Evolutionary conservation across 2,329 filamentous ascomycete genomes (phyloP).

Genomic region (Scolecobasidium constrictum): DNA sequence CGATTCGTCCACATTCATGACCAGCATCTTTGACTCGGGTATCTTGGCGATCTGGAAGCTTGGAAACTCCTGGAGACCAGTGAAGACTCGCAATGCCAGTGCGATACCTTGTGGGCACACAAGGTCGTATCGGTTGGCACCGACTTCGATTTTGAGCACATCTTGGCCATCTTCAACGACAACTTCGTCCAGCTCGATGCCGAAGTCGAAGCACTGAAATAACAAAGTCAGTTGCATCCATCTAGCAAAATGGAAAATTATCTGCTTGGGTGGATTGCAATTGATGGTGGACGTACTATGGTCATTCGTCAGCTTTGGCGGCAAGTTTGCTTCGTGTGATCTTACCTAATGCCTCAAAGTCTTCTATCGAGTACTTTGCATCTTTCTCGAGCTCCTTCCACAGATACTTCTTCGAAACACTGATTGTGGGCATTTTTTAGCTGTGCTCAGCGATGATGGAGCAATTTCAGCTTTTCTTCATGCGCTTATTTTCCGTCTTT

Average conservation of each 20-base stretch:
- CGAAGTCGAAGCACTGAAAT: constrained; percentile 21
- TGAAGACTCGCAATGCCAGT: constrained; percentile 92
- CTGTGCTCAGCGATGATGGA: no score
- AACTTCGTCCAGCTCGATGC: constrained; percentile 94
- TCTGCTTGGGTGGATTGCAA: no score
- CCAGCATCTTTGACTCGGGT: constrained; percentile 61
- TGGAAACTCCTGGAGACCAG: constrained; percentile 62
- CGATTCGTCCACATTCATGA: constrained; percentile 65
- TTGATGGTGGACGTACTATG: no score
- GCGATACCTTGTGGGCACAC: constrained; percentile 96
- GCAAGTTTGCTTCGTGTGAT: no score
- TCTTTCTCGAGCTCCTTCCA: neutral
- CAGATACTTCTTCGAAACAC: neutral
- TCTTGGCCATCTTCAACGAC: constrained; percentile 59
- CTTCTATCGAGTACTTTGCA: neutral
- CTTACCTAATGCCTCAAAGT: neutral
- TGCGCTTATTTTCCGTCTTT: no score
- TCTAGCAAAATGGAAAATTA: no score
- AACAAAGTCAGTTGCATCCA: neutral
- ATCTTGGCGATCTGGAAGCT: constrained; percentile 70
- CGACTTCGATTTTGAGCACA: constrained; percentile 92
- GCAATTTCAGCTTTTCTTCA: no score
- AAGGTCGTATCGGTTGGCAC: constrained; percentile 87
- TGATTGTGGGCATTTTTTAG: neutral
- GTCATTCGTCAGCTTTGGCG: no score